A percentile compares a stretch with the other conserved stretches of the same genome.
These are phyloP conservation scores for Globisporangium orthogonon DNA, from an alignment of 352 stramenopile genomes.

Conservation along the genomic window DNA sequence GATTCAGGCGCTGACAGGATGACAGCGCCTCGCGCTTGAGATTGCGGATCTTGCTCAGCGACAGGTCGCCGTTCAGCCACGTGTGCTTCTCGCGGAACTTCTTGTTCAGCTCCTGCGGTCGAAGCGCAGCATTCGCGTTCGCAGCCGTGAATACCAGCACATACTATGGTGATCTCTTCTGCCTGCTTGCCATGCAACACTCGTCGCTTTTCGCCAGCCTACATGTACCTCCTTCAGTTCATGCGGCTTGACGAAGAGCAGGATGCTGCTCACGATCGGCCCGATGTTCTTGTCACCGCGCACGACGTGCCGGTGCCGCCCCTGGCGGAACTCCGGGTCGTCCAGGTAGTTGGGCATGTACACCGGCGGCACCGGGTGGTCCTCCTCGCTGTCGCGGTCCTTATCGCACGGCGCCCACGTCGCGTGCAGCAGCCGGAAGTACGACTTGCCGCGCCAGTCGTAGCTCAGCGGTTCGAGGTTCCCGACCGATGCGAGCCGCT, in stretches of 20 bases:
- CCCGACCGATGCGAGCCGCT: constrained; percentile 51
- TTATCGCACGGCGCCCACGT: constrained; percentile 67
- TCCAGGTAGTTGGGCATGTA: constrained; percentile 83
- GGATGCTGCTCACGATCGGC: constrained; percentile 90
- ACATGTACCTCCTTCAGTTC: constrained; percentile 87
- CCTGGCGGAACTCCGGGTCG: constrained; percentile 78
- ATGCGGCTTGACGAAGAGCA: constrained; percentile 94
- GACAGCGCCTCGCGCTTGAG: constrained; percentile 88
- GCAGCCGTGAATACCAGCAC: neutral
- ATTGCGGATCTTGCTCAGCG: constrained; percentile 95
- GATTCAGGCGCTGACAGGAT: constrained; percentile 65
- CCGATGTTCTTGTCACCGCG: constrained; percentile 87
- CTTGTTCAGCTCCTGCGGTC: constrained; percentile 88
- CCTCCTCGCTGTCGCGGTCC: constrained; percentile 72
- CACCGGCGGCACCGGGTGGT: constrained; percentile 36
- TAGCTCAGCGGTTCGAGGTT: constrained; percentile 55
- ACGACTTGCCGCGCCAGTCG: constrained; percentile 83
- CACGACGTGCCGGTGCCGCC: constrained; percentile 75
- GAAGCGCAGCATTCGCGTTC: neutral
- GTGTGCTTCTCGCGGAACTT: constrained; percentile 94
- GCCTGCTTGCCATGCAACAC: no score
- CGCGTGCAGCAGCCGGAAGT: constrained; percentile 77
- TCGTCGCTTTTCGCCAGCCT: neutral
- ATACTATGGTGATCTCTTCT: no score
- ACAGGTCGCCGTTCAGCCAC: constrained; percentile 88